Conservation (phyloP, 2,329 filamentous ascomycete species). For the Chaetomiaceae sp. region DNA sequence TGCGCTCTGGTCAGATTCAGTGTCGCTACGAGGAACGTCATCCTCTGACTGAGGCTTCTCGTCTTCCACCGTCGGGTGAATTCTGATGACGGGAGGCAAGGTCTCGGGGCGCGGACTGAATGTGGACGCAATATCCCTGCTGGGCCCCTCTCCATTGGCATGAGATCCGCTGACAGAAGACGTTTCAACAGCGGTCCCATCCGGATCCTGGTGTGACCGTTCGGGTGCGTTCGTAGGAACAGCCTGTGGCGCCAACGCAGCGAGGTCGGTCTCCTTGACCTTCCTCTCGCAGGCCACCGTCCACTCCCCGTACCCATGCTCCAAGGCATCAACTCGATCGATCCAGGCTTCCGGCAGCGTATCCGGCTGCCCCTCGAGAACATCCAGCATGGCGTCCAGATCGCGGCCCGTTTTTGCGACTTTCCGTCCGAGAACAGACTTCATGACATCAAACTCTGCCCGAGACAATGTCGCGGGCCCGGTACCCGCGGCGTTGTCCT, state of each 20-base stretch:
- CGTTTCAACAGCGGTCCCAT: neutral
- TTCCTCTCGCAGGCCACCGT: constrained; percentile 69
- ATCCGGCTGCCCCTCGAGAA: constrained; percentile 77
- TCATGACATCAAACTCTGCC: constrained; percentile 55
- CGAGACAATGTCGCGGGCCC: constrained; percentile 34
- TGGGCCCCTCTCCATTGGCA: neutral
- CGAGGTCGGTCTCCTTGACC: constrained; percentile 63
- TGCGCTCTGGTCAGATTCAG: neutral
- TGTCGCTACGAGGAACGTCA: neutral
- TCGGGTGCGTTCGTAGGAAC: neutral
- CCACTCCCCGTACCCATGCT: constrained; percentile 77
- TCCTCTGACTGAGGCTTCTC: neutral
- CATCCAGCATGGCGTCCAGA: constrained; percentile 82
- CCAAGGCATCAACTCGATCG: constrained; percentile 75
- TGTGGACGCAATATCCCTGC: neutral
- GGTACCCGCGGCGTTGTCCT: constrained; percentile 17
- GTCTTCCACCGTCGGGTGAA: constrained; percentile 15
- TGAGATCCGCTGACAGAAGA: neutral
- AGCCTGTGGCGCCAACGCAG: constrained; percentile 5
- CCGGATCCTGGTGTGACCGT: neutral
- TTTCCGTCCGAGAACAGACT: constrained; percentile 60
- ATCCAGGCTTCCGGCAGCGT: constrained; percentile 84
- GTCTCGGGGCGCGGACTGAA: neutral
- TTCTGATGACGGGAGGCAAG: constrained; percentile 19
- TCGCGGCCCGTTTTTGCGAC: constrained; percentile 65